phyloP scores from a whole-genome alignment of 2,329 filamentous ascomycete species.

The Canariomyces notabilis region DNA sequence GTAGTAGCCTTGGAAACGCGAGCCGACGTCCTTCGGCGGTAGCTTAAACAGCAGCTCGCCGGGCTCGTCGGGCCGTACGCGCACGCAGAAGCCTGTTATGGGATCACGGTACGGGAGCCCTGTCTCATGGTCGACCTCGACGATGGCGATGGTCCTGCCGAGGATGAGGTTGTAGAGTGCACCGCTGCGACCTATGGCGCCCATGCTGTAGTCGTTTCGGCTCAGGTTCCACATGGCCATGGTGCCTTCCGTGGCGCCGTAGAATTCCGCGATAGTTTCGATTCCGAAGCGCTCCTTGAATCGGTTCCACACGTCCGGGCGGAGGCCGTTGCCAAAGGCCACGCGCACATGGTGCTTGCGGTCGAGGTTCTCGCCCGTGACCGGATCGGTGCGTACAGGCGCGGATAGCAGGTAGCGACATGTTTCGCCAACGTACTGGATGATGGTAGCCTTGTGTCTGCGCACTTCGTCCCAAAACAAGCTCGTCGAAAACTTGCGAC shows the following conservation, averaged over 20 bases:
- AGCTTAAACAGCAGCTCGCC: constrained; percentile 74
- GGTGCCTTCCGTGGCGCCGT: constrained; percentile 70
- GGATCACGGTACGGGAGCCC: constrained; percentile 64
- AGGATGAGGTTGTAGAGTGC: constrained; percentile 53
- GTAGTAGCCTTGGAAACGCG: constrained; percentile 77
- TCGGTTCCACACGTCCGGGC: constrained; percentile 77
- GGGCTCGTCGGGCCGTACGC: constrained; percentile 53
- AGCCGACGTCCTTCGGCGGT: constrained; percentile 56
- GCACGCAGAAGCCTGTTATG: constrained; percentile 62
- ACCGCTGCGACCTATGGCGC: constrained; percentile 73
- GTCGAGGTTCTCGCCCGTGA: constrained; percentile 64
- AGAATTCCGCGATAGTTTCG: constrained; percentile 71
- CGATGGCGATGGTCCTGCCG: constrained; percentile 48
- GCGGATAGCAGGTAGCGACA: constrained; percentile 74
- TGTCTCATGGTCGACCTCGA: constrained; percentile 66
- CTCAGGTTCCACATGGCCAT: constrained; percentile 67
- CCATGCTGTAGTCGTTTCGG: constrained; percentile 66
- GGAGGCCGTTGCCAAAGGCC: constrained; percentile 79
- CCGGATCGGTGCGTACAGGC: constrained; percentile 55
- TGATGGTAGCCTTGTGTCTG: constrained; percentile 63
- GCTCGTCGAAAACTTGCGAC: constrained; percentile 71
- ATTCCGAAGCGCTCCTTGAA: constrained; percentile 81
- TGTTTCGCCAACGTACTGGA: constrained; percentile 87
- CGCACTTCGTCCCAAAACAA: constrained; percentile 74
- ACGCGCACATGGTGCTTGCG: constrained; percentile 65